A percentile compares a stretch with the other conserved stretches of the same genome.
phyloP scores from a whole-genome alignment of 495 filamentous ascomycete species.

The Aspergillus incahuasiensis region DNA sequence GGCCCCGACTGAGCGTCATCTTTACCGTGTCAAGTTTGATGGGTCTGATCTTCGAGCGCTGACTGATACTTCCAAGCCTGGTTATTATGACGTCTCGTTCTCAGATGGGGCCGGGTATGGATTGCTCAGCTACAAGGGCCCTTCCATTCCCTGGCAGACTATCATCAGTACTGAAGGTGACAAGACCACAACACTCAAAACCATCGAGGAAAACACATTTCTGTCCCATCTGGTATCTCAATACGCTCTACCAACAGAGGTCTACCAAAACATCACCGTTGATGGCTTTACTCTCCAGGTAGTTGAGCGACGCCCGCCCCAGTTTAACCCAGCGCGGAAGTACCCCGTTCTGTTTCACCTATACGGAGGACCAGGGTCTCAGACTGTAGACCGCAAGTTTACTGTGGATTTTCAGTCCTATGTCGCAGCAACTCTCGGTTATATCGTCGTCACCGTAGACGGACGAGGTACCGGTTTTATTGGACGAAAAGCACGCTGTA shows the following conservation, averaged over 20 bases:
- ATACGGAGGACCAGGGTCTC: constrained; percentile 88
- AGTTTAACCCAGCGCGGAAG: constrained; percentile 78
- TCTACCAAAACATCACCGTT: constrained; percentile 80
- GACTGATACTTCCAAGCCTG: constrained; percentile 71
- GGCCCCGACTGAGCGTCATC: constrained; percentile 79
- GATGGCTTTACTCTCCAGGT: constrained; percentile 77
- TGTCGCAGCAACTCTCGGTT: constrained; percentile 79
- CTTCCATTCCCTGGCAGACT: constrained; percentile 86
- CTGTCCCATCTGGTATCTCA: constrained; percentile 65
- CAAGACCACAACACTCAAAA: constrained; percentile 52
- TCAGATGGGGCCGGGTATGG: constrained; percentile 77
- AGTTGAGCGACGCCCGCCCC: constrained; percentile 82
- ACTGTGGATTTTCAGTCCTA: constrained; percentile 87
- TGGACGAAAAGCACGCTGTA: constrained; percentile 75
- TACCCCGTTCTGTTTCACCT: constrained; percentile 94
- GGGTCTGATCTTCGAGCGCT: constrained; percentile 63
- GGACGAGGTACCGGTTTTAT: constrained; percentile 89
- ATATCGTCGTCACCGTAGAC: constrained; percentile 93
- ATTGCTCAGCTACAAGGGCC: constrained; percentile 76
- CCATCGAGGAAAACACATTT: constrained; percentile 70
- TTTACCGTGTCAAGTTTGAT: constrained; percentile 86
- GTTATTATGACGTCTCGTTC: constrained; percentile 84
- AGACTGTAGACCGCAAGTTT: constrained; percentile 78
- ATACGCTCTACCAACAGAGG: constrained; percentile 77
- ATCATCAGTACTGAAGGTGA: constrained; percentile 78